Percentiles rank a stretch among this genome's conserved stretches.
phyloP scores from a whole-genome alignment of 805 yeast genomes.

The Hanseniaspora nectarophila region DNA sequence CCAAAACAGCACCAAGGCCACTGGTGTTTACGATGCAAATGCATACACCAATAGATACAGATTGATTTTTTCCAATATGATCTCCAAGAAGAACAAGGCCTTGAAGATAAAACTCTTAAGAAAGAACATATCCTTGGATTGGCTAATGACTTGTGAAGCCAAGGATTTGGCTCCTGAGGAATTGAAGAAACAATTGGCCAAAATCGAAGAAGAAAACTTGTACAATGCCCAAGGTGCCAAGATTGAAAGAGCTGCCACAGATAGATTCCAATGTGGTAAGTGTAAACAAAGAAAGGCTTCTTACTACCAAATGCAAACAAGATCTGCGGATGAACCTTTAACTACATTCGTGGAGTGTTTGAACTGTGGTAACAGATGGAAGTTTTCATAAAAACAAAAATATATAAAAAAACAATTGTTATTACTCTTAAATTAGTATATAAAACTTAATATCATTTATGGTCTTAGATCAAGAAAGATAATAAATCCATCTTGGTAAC shows the following conservation, averaged over 20 bases:
- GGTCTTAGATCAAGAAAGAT: constrained; percentile 32
- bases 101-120: constrained; percentile 55
- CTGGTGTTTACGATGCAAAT: constrained; percentile 40
- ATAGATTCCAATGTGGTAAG: constrained; percentile 92
- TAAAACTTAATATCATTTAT: neutral
- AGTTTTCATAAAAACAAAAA: constrained; percentile 51
- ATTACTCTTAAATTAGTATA: too few relatives aligned
- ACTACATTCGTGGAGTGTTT: constrained; percentile 98
- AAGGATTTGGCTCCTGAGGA: constrained; percentile 92
- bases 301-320: constrained; percentile 93
- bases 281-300: constrained; percentile 95
- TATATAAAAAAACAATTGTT: too few relatives aligned
- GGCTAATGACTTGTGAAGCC: constrained; percentile 72
- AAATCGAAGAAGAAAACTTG: constrained; percentile 74
- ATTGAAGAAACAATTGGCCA: constrained; percentile 71
- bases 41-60: constrained; percentile 73
- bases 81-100: constrained; percentile 82
- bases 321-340: constrained; percentile 97
- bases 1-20: neutral
- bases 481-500: constrained; percentile 80
- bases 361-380: constrained; percentile 96
- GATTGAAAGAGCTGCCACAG: constrained; percentile 90
- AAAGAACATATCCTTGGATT: constrained; percentile 54
- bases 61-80: constrained; percentile 72
- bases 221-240: constrained; percentile 97